These are phyloP conservation scores for Dinochytrium kinnereticum DNA, from an alignment of 371 early-diverging fungal species.

Conservation along the genomic window DNA sequence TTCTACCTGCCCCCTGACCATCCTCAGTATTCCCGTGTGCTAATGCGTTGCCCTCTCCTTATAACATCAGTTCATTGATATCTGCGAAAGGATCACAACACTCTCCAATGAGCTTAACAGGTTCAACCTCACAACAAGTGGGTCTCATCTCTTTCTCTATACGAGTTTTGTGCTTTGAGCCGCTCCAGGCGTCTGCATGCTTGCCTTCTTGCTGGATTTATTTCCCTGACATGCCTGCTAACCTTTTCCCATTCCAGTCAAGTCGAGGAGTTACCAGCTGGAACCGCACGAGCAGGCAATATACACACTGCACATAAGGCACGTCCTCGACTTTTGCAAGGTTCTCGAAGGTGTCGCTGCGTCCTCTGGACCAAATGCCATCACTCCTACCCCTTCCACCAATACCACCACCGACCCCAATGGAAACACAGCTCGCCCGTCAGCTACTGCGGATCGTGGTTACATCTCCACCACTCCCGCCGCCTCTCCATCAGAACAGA, in stretches of 20 bases:
- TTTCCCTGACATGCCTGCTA: too few species aligned
- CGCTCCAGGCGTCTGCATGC: not conserved
- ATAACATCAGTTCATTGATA: constrained; percentile 12
- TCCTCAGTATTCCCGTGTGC: too few species aligned
- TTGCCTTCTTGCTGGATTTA: too few species aligned
- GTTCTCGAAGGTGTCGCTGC: not conserved
- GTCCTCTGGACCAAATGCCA: not conserved
- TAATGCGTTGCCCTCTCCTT: too few species aligned
- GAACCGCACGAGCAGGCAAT: constrained; percentile 2
- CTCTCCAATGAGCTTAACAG: constrained; percentile 3
- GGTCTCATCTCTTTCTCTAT: not conserved
- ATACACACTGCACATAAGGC: not conserved
- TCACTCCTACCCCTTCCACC: not conserved
- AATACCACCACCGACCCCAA: not conserved
- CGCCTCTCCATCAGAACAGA: not conserved
- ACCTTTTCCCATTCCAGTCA: not conserved
- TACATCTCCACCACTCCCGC: too few species aligned
- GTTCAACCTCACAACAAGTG: not conserved
- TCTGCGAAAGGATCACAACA: constrained; percentile 3
- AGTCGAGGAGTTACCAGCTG: not conserved
- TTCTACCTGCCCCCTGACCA: too few species aligned
- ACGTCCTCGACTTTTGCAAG: constrained; percentile 10
- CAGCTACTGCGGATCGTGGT: not conserved
- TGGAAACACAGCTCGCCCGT: not conserved
- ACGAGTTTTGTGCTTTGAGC: not conserved